Conservation (phyloP, 768 basidiomycete genomes). For the Russula ochroleuca region DNA sequence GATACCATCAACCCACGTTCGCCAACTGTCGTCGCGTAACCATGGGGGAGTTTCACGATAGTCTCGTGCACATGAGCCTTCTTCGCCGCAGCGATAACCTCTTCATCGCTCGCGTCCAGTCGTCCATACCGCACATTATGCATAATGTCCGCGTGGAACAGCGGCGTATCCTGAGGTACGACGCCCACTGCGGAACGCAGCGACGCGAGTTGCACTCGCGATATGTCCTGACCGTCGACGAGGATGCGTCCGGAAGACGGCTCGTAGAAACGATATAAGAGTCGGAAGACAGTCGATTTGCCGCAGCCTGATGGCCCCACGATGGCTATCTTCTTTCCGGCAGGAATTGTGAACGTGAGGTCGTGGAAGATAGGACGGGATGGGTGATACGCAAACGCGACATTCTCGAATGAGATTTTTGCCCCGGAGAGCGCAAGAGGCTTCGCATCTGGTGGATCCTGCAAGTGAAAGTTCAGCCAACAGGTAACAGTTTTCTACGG, state of each 20-base stretch:
- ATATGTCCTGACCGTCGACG: slow-evolving; percentile 85
- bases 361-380: slow-evolving; percentile 86
- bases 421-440: slow-evolving; percentile 74
- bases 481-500: not conserved
- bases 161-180: slow-evolving; percentile 96
- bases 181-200: slow-evolving; percentile 80
- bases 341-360: slow-evolving; percentile 86
- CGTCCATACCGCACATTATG: slow-evolving; percentile 94
- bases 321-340: slow-evolving; percentile 94
- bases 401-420: slow-evolving; percentile 88
- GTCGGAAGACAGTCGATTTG: slow-evolving; percentile 93
- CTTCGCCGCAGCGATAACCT: slow-evolving; percentile 77
- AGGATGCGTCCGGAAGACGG: slow-evolving; percentile 75
- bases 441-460: slow-evolving; percentile 68
- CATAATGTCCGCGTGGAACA: slow-evolving; percentile 94
- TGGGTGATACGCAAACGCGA: slow-evolving; percentile 89
- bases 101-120: slow-evolving; percentile 80
- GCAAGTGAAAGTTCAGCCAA: not conserved
- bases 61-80: slow-evolving; percentile 87
- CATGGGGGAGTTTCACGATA: slow-evolving; percentile 75
- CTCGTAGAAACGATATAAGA: slow-evolving; percentile 93
- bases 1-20: slow-evolving; percentile 98
- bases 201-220: slow-evolving; percentile 62
- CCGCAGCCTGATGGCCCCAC: slow-evolving; percentile 97
- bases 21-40: slow-evolving; percentile 87